Evolutionary conservation across 2,329 filamentous ascomycete genomes (phyloP).

Genomic region (Aspergillus unguis): DNA sequence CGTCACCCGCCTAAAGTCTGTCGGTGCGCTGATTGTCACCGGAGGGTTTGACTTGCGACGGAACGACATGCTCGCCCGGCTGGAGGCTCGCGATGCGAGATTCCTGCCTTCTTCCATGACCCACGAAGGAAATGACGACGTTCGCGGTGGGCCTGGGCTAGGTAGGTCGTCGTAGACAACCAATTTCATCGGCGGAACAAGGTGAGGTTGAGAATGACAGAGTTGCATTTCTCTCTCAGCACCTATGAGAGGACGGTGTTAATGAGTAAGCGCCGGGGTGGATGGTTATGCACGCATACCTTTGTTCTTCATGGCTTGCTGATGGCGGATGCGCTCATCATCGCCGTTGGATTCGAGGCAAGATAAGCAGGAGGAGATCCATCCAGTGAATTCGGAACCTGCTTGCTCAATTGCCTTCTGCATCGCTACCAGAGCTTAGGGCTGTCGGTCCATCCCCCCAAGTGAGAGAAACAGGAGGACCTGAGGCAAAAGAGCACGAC

Average conservation of each 20-base stretch:
- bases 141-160: constrained; percentile 27
- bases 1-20: constrained; percentile 41
- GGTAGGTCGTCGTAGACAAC: constrained; percentile 42
- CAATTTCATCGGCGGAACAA: constrained; percentile 47
- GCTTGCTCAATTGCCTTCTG: constrained; percentile 37
- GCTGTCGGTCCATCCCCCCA: constrained; percentile 28
- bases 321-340: constrained; percentile 24
- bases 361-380: constrained; percentile 39
- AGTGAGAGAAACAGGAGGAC: constrained; percentile 11
- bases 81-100: constrained; percentile 38
- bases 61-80: constrained; percentile 40
- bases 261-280: background rate
- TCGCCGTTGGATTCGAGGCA: constrained; percentile 27
- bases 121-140: constrained; percentile 41
- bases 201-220: constrained; percentile 45
- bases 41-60: constrained; percentile 33
- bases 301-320: constrained; percentile 22
- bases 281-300: constrained; percentile 12
- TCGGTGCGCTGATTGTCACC: constrained; percentile 42
- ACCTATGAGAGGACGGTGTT: constrained; percentile 23
- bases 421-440: constrained; percentile 35
- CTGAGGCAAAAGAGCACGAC: constrained; percentile 9
- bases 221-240: constrained; percentile 44
- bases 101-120: constrained; percentile 39
- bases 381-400: constrained; percentile 39